These are phyloP conservation scores for Hebeloma cylindrosporum DNA, from an alignment of 768 basidiomycete genomes.

Conservation along the genomic window DNA sequence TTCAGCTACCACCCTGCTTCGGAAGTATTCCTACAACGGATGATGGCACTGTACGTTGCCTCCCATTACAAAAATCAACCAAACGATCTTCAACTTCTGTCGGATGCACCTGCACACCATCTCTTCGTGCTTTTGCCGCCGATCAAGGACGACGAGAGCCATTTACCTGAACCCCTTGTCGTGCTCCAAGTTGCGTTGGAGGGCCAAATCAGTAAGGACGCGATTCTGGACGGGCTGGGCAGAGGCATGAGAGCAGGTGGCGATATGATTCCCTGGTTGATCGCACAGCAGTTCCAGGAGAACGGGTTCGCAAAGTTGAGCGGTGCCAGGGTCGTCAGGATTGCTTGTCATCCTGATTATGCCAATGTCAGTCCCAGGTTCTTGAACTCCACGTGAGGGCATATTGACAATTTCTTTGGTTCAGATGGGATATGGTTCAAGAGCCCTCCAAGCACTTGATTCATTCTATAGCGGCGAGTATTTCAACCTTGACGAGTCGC, in stretches of 20 bases:
- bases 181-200: conserved; percentile 96
- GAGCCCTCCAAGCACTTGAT: conserved; percentile 84
- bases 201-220: conserved; percentile 84
- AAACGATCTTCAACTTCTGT: conserved; percentile 96
- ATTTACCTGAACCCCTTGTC: conserved; percentile 91
- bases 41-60: conserved; percentile 98
- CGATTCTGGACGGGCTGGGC: conserved; percentile 82
- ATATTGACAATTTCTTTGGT: conserved; percentile 11
- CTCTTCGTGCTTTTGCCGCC: conserved; percentile 95
- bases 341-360: conserved; percentile 96
- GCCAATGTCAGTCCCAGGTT: conserved; percentile 59
- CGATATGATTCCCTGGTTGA: conserved; percentile 97
- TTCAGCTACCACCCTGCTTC: conserved; percentile 97
- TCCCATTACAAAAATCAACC: conserved; percentile 99
- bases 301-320: conserved; percentile 88
- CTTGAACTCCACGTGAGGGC: background rate
- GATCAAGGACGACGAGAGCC: conserved; percentile 84
- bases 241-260: conserved; percentile 86
- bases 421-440: conserved; percentile 96
- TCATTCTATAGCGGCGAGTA: conserved; percentile 93
- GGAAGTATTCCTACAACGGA: conserved; percentile 96
- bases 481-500: conserved; percentile 78
- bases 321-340: conserved; percentile 87
- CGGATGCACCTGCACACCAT: conserved; percentile 95
- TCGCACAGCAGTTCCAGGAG: conserved; percentile 96